Percentiles rank a stretch among this genome's conserved stretches.
These are phyloP conservation scores for Beauveria sp. DNA, from an alignment of 2,329 filamentous ascomycete species.

Conservation along the genomic window DNA sequence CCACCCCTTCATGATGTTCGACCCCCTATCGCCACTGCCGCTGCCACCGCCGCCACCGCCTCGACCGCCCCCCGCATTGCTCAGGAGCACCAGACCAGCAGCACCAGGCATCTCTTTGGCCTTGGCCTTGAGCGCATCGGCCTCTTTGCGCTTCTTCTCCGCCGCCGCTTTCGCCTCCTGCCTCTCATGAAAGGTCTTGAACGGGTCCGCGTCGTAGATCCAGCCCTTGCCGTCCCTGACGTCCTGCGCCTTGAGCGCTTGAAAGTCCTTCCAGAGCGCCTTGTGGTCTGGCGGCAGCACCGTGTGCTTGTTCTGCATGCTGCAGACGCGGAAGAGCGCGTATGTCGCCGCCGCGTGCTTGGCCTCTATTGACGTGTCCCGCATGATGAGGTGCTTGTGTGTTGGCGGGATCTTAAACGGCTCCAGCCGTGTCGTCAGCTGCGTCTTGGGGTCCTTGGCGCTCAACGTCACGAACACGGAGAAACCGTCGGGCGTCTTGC, in stretches of 20 bases:
- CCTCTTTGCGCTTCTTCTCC: constrained; percentile 72
- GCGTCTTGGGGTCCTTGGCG: constrained; percentile 71
- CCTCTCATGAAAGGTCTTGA: constrained; percentile 69
- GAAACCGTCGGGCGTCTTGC: constrained; percentile 64
- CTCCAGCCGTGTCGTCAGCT: constrained; percentile 65
- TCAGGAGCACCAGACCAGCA: constrained; percentile 46
- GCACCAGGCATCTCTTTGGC: constrained; percentile 55
- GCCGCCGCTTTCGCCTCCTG: constrained; percentile 68
- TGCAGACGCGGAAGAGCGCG: constrained; percentile 83
- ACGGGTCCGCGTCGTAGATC: constrained; percentile 95
- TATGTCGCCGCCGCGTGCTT: constrained; percentile 91
- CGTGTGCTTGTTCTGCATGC: constrained; percentile 92
- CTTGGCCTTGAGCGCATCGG: constrained; percentile 60
- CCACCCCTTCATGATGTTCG: constrained; percentile 64
- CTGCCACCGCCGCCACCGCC: not conserved
- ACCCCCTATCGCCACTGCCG: constrained; percentile 17
- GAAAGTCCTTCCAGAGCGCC: constrained; percentile 86
- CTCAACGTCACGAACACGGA: constrained; percentile 76
- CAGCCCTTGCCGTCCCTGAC: constrained; percentile 68
- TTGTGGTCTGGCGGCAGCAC: constrained; percentile 87
- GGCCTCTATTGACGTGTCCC: constrained; percentile 79
- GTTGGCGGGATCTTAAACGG: constrained; percentile 73
- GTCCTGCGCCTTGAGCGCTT: constrained; percentile 72
- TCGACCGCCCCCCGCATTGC: constrained; percentile 27
- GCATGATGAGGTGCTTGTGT: constrained; percentile 67